Base-by-base conservation (phyloP, 306 rosid species). In the Prunus kanzakura region DNA sequence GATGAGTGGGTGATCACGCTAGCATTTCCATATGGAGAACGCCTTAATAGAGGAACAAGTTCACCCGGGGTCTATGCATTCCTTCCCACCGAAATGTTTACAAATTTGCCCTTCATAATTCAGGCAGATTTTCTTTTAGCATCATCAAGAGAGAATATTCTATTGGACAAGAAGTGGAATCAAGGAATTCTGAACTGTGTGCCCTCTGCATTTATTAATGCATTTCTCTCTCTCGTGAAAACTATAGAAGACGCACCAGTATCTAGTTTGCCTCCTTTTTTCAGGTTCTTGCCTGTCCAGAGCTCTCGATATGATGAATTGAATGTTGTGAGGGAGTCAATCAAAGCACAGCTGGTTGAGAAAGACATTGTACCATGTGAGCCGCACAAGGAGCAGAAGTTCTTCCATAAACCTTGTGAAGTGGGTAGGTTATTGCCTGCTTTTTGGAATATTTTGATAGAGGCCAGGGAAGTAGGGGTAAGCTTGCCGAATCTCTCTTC, bases 51-150 rank as follows among this genome's bases (percentile, higher is more conserved):
- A 58, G 92, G 88, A 46, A 64, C 2, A 27, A 81, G 32, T 71
- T 88, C 82, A 7, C 86, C 90, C 8, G 96, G 97, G 51, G 69
- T 92, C 32, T 92, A 87, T 47, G 89, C 91, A 2, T 92, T 88
- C 78, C 93, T 92, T 68, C 97, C 97, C 7, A 90, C 97, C 6
- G 89, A 87, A 78, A 90, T 90, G 96, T 76, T 90, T 0, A 92
- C 93, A 6, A 74, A 82, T 64, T 90, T 92, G n/a, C 97, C 97
- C 0, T 92, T 92, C 82, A 87, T 90, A 72, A 86, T 91, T 50
- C 97, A 91, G 78, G 92, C 92, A 16, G 97, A 91, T 77, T 91
- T 91, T 83, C 84, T 92, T 1, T 72, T 92, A 13, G 85, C 93
- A 52, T 90, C 97, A 47, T 92, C 97, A 16, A 84, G 97, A 73